Conservation (phyloP, 768 basidiomycete genomes). For the Termitomyces sp. region DNA sequence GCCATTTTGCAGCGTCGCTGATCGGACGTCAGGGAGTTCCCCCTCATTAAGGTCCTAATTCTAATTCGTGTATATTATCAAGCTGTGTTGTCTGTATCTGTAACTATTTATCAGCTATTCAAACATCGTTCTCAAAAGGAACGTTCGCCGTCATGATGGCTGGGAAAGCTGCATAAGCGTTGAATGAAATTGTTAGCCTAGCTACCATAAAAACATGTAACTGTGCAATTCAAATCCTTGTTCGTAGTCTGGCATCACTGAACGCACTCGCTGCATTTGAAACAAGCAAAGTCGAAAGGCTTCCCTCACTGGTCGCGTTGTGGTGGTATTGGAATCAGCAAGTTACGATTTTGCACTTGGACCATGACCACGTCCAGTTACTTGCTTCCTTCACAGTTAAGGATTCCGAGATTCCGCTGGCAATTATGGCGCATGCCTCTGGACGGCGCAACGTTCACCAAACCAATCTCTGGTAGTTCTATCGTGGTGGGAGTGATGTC, state of each 20-base stretch:
- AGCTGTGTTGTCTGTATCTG: not conserved
- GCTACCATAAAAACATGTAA: too few relatives aligned
- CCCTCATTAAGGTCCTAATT: not conserved
- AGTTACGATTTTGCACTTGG: too few relatives aligned
- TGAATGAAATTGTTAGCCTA: too few relatives aligned
- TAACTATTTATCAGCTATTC: not conserved
- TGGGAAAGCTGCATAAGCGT: not conserved
- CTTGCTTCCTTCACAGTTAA: not conserved
- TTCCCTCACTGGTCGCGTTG: not conserved
- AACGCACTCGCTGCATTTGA: not conserved
- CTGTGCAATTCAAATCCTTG: not conserved
- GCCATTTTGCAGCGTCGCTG: not conserved
- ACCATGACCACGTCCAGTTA: not conserved
- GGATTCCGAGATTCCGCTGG: not conserved
- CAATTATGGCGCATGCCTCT: not conserved
- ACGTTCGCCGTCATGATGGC: not conserved
- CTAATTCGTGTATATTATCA: not conserved
- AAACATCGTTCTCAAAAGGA: not conserved
- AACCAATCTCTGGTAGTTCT: not conserved
- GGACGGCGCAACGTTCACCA: not conserved
- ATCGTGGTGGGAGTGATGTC: not conserved
- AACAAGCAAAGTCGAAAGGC: not conserved
- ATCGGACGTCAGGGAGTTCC: not conserved
- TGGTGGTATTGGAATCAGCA: not conserved
- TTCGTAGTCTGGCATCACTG: not conserved